Evolutionary conservation across 768 basidiomycete genomes (phyloP).

Genomic region (Macrolepiota albuminosa): DNA sequence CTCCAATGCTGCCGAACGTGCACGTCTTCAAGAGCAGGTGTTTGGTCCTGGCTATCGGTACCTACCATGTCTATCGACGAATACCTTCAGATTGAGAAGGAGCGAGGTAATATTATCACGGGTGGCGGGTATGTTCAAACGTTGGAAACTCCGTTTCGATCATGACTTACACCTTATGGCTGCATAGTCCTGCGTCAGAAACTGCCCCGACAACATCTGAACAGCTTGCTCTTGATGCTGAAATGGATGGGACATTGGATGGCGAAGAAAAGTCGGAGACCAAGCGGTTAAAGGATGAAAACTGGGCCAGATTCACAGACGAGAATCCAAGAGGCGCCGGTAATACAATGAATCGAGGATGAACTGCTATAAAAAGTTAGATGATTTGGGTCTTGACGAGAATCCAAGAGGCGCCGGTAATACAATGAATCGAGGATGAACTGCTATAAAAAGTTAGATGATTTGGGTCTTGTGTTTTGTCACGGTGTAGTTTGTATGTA

Average conservation of each 20-base stretch:
- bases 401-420: slow-evolving; percentile 94
- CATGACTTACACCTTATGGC: slow-evolving; percentile 8
- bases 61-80: slow-evolving; percentile 97
- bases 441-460: neutral
- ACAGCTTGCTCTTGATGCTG: slow-evolving; percentile 71
- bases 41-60: slow-evolving; percentile 74
- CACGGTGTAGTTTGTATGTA: neutral
- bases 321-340: slow-evolving; percentile 87
- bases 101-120: slow-evolving; percentile 81
- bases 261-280: slow-evolving; percentile 70
- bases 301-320: slow-evolving; percentile 89
- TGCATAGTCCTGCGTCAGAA: slow-evolving; percentile 58
- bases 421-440: slow-evolving; percentile 89
- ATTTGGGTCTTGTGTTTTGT: neutral
- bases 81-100: slow-evolving; percentile 81
- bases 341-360: slow-evolving; percentile 95
- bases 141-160: neutral
- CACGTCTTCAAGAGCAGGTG: slow-evolving; percentile 71
- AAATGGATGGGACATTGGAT: slow-evolving; percentile 73
- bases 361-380: slow-evolving; percentile 13
- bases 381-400: slow-evolving; percentile 36
- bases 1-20: slow-evolving; percentile 59
- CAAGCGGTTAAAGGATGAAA: slow-evolving; percentile 81
- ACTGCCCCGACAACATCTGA: slow-evolving; percentile 69
- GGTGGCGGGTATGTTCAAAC: slow-evolving; percentile 70